Percentiles rank a stretch among this genome's conserved stretches.
Conservation (phyloP, 164 flowering plant genomes). For the Buxus sempervirens region DNA sequence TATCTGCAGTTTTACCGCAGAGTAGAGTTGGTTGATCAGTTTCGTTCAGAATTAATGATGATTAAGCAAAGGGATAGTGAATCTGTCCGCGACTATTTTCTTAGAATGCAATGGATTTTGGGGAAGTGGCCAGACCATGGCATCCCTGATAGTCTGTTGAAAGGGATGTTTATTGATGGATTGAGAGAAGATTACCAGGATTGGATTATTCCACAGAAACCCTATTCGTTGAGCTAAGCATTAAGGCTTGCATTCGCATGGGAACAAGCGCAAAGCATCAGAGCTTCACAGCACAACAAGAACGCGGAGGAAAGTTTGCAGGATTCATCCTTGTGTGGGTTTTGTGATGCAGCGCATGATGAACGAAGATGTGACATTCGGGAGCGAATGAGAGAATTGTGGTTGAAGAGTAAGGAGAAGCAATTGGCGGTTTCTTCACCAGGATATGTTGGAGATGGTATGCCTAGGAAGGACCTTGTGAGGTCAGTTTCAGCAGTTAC, state of each 20-base stretch:
- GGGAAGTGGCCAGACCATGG: constrained; percentile 35
- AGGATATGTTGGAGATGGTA: neutral
- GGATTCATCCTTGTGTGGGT: constrained; percentile 23
- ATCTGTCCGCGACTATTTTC: constrained; percentile 29
- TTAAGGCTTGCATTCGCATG: constrained; percentile 29
- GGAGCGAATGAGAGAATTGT: constrained; percentile 30
- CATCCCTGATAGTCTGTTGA: constrained; percentile 22
- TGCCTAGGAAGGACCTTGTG: neutral
- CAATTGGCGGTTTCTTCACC: neutral
- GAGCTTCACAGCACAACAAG: constrained; percentile 9
- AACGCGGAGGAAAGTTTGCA: neutral
- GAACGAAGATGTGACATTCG: constrained; percentile 28
- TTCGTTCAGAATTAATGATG: constrained; percentile 29
- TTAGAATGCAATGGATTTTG: constrained; percentile 40
- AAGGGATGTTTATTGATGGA: constrained; percentile 40
- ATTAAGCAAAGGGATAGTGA: constrained; percentile 28
- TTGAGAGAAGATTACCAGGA: constrained; percentile 35
- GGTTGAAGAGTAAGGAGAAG: constrained; percentile 26
- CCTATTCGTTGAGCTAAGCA: constrained; percentile 31
- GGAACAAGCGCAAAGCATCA: constrained; percentile 30
- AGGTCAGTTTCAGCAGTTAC: constrained; percentile 1
- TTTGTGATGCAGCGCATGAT: constrained; percentile 35
- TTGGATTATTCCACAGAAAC: constrained; percentile 34
- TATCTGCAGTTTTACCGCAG: constrained; percentile 23
- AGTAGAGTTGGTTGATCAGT: constrained; percentile 13